Percentiles rank a stretch among this genome's conserved stretches.
Conservation (phyloP, 208 protist species). For the Trypanosoma mega region DNA sequence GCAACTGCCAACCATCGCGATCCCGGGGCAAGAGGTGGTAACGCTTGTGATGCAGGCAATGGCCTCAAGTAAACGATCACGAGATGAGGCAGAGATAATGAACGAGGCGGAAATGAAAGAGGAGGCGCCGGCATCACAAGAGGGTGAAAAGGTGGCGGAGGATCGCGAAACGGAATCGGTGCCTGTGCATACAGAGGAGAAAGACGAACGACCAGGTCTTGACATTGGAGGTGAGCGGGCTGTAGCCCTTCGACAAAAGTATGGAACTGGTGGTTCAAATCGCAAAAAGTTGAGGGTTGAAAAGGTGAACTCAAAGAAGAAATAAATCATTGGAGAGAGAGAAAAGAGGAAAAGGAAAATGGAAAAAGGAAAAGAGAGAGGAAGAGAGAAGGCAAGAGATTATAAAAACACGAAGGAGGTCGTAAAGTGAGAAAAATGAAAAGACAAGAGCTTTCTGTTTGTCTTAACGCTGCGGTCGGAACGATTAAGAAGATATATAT, state of each 20-base stretch:
- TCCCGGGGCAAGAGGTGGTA: conserved; percentile 59
- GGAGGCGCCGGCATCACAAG: conserved; percentile 5
- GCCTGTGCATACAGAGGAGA: neutral
- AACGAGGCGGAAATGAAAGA: conserved; percentile 6
- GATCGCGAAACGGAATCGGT: neutral
- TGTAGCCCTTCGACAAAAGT: conserved; percentile 44
- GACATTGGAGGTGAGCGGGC: conserved; percentile 15
- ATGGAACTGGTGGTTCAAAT: conserved; percentile 46
- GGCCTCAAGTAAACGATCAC: conserved; percentile 3
- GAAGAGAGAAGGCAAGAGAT: too few relatives aligned
- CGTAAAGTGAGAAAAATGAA: too few relatives aligned
- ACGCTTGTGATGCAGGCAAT: conserved; percentile 17
- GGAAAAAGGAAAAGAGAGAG: conserved; percentile 4
- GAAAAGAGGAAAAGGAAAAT: neutral
- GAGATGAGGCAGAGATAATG: neutral
- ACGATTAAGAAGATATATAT: too few relatives aligned
- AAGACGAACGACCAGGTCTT: conserved; percentile 1
- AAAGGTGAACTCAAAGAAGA: conserved; percentile 8
- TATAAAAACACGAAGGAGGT: too few relatives aligned
- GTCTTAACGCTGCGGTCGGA: too few relatives aligned
- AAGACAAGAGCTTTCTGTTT: too few relatives aligned
- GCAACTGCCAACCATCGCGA: conserved; percentile 31
- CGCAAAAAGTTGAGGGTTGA: conserved; percentile 30
- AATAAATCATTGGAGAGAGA: neutral
- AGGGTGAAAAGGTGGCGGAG: neutral